Conservation (phyloP, 805 yeast genomes). For the Candida tammaniensis region DNA sequence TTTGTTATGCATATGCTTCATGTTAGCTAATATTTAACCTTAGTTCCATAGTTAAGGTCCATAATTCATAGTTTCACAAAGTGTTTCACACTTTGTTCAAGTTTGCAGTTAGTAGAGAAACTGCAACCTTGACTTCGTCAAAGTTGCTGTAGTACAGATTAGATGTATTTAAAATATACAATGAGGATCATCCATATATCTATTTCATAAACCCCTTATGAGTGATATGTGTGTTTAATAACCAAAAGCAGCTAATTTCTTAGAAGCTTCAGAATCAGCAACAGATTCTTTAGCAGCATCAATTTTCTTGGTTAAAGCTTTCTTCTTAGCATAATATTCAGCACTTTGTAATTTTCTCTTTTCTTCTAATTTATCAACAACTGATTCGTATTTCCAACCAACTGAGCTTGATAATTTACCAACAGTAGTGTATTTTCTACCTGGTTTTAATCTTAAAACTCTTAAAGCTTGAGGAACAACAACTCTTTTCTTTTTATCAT, state of each 20-base stretch:
- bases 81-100: too few relatives aligned
- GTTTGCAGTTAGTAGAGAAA: too few relatives aligned
- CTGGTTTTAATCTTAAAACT: constrained; percentile 98
- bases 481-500: constrained; percentile 99
- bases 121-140: too few relatives aligned
- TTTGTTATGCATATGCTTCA: too few relatives aligned
- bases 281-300: constrained; percentile 81
- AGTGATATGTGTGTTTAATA: constrained; percentile 76
- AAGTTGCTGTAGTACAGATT: too few relatives aligned
- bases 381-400: constrained; percentile 99
- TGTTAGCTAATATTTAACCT: too few relatives aligned
- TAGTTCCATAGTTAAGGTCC: too few relatives aligned
- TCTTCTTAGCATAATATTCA: constrained; percentile 99
- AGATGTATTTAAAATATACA: too few relatives aligned
- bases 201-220: too few relatives aligned
- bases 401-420: constrained; percentile 95
- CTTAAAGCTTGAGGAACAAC: constrained; percentile 99
- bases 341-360: constrained; percentile 99
- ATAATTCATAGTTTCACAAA: too few relatives aligned
- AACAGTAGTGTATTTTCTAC: constrained; percentile 99
- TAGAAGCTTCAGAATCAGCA: constrained; percentile 87
- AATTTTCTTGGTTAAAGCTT: constrained; percentile 90
- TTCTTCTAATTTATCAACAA: constrained; percentile 96
- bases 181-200: too few relatives aligned
- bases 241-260: constrained; percentile 95